Percentiles rank a stretch among this genome's conserved stretches.
Evolutionary conservation across 257 asterid genomes (phyloP).

Genomic region (Rubia yunnanensis): DNA sequence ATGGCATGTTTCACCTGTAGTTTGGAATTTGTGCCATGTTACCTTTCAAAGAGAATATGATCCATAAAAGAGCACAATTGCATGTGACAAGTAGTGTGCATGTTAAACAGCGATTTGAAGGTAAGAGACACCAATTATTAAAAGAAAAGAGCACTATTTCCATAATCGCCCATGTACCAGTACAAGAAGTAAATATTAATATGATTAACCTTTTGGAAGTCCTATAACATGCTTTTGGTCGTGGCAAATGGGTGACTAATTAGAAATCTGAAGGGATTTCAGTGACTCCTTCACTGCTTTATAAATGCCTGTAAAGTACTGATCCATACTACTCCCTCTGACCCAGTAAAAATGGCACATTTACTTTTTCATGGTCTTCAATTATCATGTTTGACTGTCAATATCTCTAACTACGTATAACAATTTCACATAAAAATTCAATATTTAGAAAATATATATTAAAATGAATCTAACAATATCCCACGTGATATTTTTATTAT

Average conservation of each 20-base stretch:
- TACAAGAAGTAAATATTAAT: background rate
- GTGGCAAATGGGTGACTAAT: background rate
- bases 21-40: slow-evolving; percentile 10
- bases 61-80: background rate
- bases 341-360: too few relatives aligned
- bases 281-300: too few relatives aligned
- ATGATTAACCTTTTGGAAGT: background rate
- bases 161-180: background rate
- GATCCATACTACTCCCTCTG: too few relatives aligned
- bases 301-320: background rate
- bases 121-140: background rate
- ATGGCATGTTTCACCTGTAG: slow-evolving; percentile 79
- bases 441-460: too few relatives aligned
- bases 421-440: too few relatives aligned
- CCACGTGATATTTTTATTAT: too few relatives aligned
- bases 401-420: too few relatives aligned
- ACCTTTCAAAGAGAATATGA: background rate
- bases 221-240: background rate
- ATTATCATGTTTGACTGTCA: too few relatives aligned
- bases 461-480: too few relatives aligned
- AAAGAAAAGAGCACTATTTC: background rate
- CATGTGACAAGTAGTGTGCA: background rate
- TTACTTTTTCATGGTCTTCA: too few relatives aligned
- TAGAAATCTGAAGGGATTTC: background rate
- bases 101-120: background rate